These are phyloP conservation scores for Triticum urartu DNA, from an alignment of 176 grass and related monocot species.

Conservation along the genomic window DNA sequence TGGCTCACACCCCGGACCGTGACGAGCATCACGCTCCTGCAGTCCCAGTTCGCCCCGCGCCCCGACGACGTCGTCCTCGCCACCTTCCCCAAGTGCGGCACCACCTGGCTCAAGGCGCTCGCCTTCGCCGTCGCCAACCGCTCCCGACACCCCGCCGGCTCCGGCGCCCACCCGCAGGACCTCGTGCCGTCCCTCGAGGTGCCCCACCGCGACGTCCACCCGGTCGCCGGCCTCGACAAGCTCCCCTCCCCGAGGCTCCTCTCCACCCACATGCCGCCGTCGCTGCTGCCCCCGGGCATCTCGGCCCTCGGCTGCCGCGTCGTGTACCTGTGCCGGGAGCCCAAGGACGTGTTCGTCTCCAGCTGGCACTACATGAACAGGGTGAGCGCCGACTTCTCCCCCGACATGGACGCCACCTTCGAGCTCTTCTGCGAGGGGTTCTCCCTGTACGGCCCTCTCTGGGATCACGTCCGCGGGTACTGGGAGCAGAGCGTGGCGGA, in stretches of 20 bases:
- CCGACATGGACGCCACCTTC: not conserved
- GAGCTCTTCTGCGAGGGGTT: conserved; percentile 6
- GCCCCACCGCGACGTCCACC: not conserved
- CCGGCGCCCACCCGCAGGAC: not conserved
- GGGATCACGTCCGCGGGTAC: not conserved
- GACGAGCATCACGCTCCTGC: not conserved
- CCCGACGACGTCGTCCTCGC: conserved; percentile 31
- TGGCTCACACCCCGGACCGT: not conserved
- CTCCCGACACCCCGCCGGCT: not conserved
- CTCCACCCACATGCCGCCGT: not conserved
- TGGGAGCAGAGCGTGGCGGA: not conserved
- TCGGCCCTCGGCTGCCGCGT: not conserved
- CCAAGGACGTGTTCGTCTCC: conserved; percentile 28
- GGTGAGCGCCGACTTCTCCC: not conserved
- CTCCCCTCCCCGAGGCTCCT: conserved; percentile 18
- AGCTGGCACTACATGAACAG: conserved; percentile 2
- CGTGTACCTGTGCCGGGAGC: conserved; percentile 19
- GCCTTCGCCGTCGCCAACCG: conserved; percentile 19
- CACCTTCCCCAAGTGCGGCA: conserved; percentile 30
- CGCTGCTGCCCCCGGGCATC: not conserved
- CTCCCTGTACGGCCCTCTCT: not conserved
- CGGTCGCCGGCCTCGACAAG: not conserved
- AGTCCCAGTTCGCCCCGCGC: conserved; percentile 21
- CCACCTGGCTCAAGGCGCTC: conserved; percentile 44
- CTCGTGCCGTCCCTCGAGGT: not conserved